Evolutionary conservation across 345 rosid species (phyloP), one percentile per base, ranked within the genome.

Genomic region (Anacardium occidentale): DNA sequence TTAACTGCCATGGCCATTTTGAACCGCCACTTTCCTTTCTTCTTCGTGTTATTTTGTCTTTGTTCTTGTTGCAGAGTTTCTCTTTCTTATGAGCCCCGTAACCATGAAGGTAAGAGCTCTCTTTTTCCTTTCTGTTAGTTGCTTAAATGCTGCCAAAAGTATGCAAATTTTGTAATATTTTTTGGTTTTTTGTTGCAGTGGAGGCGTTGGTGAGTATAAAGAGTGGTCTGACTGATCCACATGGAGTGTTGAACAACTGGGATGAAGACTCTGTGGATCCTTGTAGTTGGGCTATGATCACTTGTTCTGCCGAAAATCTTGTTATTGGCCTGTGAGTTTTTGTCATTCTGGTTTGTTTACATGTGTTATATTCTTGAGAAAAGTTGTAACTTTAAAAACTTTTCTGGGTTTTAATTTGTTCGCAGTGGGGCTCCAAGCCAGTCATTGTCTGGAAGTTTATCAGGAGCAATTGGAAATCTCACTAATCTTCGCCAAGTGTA

Each of bases 221-320:
- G 72, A 83, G 76, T 54, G 84, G 74, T 24, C 76, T 92, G 79
- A 74, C 82, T 59, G 98, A 94, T 75, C 94, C 95, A 4, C 91
- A 87, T 73, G 97, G 96, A n/a, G 93, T 89, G 44, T 75, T 94
- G 64, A 90, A 81, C 86, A 90, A 90, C 84, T 94, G 98, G 97
- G 97, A 94, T 72, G 94, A 85, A 70, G 87, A 88, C 62, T 91
- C 97, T 53, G 97, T 94, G 70, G 98, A 94, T 85, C 98, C 98
- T 34, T 94, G 98, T 75, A 94, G 97, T 68, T 94, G 98, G 98
- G 91, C 96, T 21, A 89, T 94, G 97, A 79, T 94, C 79, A 81
- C 91, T 83, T 94, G 97, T 65, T 94, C 97, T 45, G 10, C 85
- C 20, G 98, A 87, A 52, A 91, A 89, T 73, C 94, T 91, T 67